phyloP scores from a whole-genome alignment of 345 rosid species.

The Carallia brachiata region DNA sequence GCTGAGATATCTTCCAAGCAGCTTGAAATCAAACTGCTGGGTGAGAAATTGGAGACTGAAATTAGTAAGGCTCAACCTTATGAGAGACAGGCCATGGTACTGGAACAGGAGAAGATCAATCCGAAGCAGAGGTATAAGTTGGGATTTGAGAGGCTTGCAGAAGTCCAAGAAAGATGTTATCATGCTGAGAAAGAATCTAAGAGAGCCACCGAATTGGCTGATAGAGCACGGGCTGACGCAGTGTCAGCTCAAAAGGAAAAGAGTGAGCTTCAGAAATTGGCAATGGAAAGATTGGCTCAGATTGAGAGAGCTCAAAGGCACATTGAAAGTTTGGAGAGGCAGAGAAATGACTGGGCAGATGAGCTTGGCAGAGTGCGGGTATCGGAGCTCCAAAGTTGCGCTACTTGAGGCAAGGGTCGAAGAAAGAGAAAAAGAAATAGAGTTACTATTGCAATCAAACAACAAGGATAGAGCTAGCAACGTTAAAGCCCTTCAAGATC shows the following conservation, averaged over 20 bases:
- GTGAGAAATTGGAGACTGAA: constrained; percentile 64
- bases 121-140: constrained; percentile 75
- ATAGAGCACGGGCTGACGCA: constrained; percentile 81
- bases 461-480: constrained; percentile 77
- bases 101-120: constrained; percentile 86
- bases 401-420: constrained; percentile 81
- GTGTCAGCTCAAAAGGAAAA: constrained; percentile 77
- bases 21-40: constrained; percentile 52
- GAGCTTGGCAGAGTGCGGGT: constrained; percentile 55
- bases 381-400: constrained; percentile 66
- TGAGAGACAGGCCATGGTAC: constrained; percentile 71
- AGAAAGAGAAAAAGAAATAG: constrained; percentile 96
- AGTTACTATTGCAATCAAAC: constrained; percentile 60
- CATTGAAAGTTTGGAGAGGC: constrained; percentile 75
- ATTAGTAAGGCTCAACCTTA: constrained; percentile 65
- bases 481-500: constrained; percentile 75
- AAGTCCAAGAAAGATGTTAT: constrained; percentile 74
- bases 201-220: constrained; percentile 86
- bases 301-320: constrained; percentile 82
- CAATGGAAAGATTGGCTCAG: constrained; percentile 86
- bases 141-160: constrained; percentile 80
- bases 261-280: constrained; percentile 67
- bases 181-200: constrained; percentile 83
- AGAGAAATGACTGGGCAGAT: constrained; percentile 55
- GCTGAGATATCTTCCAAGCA: constrained; percentile 61